Evolutionary conservation across 306 rosid genomes (phyloP).

Genomic region (Vigna reflexopilosa): DNA sequence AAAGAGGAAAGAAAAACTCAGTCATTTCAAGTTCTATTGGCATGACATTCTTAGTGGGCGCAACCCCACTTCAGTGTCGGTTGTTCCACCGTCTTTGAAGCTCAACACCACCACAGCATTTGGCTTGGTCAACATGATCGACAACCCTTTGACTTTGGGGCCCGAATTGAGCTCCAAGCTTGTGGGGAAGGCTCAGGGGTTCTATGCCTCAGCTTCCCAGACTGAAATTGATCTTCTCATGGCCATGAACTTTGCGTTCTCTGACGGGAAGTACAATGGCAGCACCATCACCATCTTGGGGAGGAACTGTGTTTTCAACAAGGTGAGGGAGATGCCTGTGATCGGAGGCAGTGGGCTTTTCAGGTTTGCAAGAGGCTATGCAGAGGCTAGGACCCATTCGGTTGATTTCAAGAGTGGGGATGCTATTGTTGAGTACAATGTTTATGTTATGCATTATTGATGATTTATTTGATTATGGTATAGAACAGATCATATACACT

Average conservation of each 20-base stretch:
- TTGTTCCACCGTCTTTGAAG: slow-evolving; percentile 37
- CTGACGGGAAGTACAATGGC: slow-evolving; percentile 77
- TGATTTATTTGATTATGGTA: not conserved
- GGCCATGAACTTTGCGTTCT: slow-evolving; percentile 74
- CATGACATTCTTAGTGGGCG: slow-evolving; percentile 60
- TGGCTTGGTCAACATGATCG: slow-evolving; percentile 49
- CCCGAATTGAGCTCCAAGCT: slow-evolving; percentile 50
- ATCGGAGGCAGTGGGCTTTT: slow-evolving; percentile 83
- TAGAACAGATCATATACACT: not conserved
- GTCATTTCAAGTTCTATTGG: slow-evolving; percentile 68
- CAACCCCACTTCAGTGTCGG: slow-evolving; percentile 42
- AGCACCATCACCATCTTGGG: slow-evolving; percentile 73
- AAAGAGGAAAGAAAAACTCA: slow-evolving; percentile 55
- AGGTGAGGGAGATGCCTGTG: slow-evolving; percentile 78
- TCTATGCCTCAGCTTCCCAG: slow-evolving; percentile 61
- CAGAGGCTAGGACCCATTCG: slow-evolving; percentile 48
- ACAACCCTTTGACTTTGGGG: slow-evolving; percentile 55
- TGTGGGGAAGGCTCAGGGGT: slow-evolving; percentile 63
- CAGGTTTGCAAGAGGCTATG: slow-evolving; percentile 78
- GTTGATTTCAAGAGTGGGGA: slow-evolving; percentile 47
- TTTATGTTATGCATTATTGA: slow-evolving; percentile 53
- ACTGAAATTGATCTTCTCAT: slow-evolving; percentile 50
- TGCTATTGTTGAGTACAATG: slow-evolving; percentile 66
- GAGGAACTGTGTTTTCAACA: slow-evolving; percentile 55
- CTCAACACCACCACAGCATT: slow-evolving; percentile 42